Evolutionary conservation across 768 basidiomycete species (phyloP), one percentile per base, ranked within the genome.

Genomic region (Termitomyces titanicus): DNA sequence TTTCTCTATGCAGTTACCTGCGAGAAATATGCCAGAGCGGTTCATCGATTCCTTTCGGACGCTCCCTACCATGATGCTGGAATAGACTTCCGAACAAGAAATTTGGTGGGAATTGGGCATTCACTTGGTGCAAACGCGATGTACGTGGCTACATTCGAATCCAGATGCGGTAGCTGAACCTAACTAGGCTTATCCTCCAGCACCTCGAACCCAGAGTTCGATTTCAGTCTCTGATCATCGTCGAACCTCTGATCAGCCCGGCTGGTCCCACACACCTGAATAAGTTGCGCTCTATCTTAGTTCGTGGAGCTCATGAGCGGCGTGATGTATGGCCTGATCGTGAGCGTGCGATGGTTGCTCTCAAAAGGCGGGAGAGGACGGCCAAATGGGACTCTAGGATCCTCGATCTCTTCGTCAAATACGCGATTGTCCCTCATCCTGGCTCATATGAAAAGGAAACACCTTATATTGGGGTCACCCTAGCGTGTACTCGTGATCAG

Each of bases 71-170:
- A 74, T 55, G 73, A 71, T 18, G 74, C 72, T 9, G 61, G 65
- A 9, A 70, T 81, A 31, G 74, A 84, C 55, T 86, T 86, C 66
- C 62, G 64, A 25, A 66, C 62, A 20, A 69, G 82, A 56, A 80
- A 74, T 42, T 68, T 89, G 2, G 73, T 87, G 35, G 86, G 85
- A 2, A 75, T 89, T 17, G 86, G 85, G 0, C 86, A 89, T 65
- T 87, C 86, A 1, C 68, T 89, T 18, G 86, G 86, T 13, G 86
- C 79, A 37, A 83, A 85, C 53, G 72, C 81, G 20, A 79, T 86
- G 86, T 86, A 61, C 53, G 80, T 73, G 57, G 18, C 42, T 33
- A n/a, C 39, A 35, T 57, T 24, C 17, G 39, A 10, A 25, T n/a
- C 18, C 10, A 38, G 10, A 3, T 13, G 38, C 7, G 42, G 31